Percentiles rank a stretch among this genome's conserved stretches.
Evolutionary conservation across 192 early-diverging fungal species (phyloP).

Genomic region (Coemansia nantahalensis): DNA sequence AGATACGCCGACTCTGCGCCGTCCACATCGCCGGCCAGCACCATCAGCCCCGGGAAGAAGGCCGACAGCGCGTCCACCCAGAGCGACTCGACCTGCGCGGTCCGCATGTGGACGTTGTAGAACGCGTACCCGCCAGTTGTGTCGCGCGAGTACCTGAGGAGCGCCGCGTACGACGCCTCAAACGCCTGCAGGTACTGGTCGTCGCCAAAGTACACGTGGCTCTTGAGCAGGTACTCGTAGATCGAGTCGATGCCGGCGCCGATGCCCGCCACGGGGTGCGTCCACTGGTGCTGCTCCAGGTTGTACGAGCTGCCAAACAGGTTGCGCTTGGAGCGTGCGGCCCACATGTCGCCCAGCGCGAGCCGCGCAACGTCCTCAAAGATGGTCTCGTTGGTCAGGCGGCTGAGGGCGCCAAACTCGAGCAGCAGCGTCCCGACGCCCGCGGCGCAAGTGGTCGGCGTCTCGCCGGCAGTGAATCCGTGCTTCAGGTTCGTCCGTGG

Average conservation of each 20-base stretch:
- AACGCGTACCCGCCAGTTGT: slow-evolving; percentile 71
- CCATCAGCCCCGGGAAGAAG: slow-evolving; percentile 91
- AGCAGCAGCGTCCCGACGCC: slow-evolving; percentile 90
- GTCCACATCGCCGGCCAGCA: slow-evolving; percentile 82
- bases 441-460: slow-evolving; percentile 74
- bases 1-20: slow-evolving; percentile 81
- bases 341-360: slow-evolving; percentile 80
- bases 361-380: slow-evolving; percentile 71
- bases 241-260: slow-evolving; percentile 93
- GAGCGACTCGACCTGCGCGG: slow-evolving; percentile 59
- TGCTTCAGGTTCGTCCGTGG: slow-evolving; percentile 72
- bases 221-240: slow-evolving; percentile 91
- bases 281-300: slow-evolving; percentile 55
- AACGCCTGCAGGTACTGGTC: slow-evolving; percentile 73
- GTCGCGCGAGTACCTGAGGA: slow-evolving; percentile 65
- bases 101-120: slow-evolving; percentile 81
- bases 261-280: slow-evolving; percentile 55
- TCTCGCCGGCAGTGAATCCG: slow-evolving; percentile 69
- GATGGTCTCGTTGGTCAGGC: slow-evolving; percentile 71
- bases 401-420: slow-evolving; percentile 89
- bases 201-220: slow-evolving; percentile 86
- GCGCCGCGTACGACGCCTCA: slow-evolving; percentile 66
- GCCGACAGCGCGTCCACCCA: slow-evolving; percentile 92
- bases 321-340: slow-evolving; percentile 64
- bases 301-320: slow-evolving; percentile 85